Conservation (phyloP, 106 monocot genomes). For the Dendrobium nobile region DNA sequence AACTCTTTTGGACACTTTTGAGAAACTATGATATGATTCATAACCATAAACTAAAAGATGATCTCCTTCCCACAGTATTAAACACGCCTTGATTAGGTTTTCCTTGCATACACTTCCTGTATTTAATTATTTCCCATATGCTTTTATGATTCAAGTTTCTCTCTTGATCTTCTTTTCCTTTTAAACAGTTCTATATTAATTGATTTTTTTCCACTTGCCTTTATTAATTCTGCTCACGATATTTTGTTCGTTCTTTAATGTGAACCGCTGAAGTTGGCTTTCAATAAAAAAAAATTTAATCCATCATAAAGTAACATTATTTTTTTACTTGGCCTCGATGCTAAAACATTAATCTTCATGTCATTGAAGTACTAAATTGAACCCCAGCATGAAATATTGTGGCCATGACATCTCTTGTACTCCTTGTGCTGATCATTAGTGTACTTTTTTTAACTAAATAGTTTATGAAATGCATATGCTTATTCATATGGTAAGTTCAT, state of each 20-base stretch:
- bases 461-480: constrained; percentile 1
- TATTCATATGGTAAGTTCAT: background rate
- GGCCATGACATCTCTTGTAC: background rate
- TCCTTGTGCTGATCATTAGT: background rate
- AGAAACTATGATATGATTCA: constrained; percentile 93
- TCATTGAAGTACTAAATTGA: background rate
- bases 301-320: background rate
- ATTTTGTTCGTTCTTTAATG: background rate
- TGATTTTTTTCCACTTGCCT: background rate
- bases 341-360: background rate
- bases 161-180: background rate
- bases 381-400: background rate
- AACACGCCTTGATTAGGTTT: constrained; percentile 84
- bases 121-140: background rate
- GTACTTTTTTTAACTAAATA: background rate
- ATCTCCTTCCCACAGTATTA: constrained; percentile 71
- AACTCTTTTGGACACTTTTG: constrained; percentile 91
- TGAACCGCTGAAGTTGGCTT: background rate
- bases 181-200: background rate
- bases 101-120: background rate
- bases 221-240: background rate
- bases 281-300: background rate
- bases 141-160: background rate
- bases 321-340: background rate
- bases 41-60: constrained; percentile 79